Conservation (phyloP, 306 rosid species). For the Quercus ilex region DNA sequence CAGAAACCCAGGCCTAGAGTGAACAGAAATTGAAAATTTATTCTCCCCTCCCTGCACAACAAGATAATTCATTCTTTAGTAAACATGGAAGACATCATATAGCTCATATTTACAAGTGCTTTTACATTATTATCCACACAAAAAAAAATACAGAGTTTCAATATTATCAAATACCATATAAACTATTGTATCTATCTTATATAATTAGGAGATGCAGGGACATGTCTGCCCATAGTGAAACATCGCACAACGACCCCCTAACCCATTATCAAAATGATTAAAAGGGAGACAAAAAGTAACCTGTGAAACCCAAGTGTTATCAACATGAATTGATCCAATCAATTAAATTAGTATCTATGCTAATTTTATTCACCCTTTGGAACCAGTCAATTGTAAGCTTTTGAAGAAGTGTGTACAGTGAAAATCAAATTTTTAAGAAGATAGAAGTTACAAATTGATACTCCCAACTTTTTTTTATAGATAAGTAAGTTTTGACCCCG, state of each 20-base stretch:
- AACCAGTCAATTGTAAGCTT: background rate
- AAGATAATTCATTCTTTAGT: slow-evolving; percentile 18
- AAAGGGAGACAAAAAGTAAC: too few relatives aligned
- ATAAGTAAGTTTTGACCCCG: too few relatives aligned
- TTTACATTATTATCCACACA: background rate
- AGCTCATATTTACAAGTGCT: background rate
- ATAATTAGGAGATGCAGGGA: too few relatives aligned
- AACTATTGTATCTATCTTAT: too few relatives aligned
- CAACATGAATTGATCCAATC: too few relatives aligned
- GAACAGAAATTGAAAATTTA: slow-evolving; percentile 81
- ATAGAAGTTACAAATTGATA: background rate
- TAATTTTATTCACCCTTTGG: background rate
- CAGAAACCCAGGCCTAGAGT: slow-evolving; percentile 90
- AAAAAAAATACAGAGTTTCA: background rate
- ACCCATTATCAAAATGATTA: too few relatives aligned
- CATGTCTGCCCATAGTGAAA: too few relatives aligned
- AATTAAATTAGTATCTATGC: background rate
- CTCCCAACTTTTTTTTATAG: background rate
- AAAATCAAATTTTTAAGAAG: background rate
- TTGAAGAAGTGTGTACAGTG: background rate
- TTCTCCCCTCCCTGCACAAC: slow-evolving; percentile 66
- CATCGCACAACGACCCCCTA: too few relatives aligned
- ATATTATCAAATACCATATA: too few relatives aligned
- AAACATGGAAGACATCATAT: background rate
- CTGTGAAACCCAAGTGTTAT: too few relatives aligned